A percentile compares a stretch with the other conserved stretches of the same genome.
phyloP scores from a whole-genome alignment of 2,329 filamentous ascomycete genomes.

The Xylaria sp. region DNA sequence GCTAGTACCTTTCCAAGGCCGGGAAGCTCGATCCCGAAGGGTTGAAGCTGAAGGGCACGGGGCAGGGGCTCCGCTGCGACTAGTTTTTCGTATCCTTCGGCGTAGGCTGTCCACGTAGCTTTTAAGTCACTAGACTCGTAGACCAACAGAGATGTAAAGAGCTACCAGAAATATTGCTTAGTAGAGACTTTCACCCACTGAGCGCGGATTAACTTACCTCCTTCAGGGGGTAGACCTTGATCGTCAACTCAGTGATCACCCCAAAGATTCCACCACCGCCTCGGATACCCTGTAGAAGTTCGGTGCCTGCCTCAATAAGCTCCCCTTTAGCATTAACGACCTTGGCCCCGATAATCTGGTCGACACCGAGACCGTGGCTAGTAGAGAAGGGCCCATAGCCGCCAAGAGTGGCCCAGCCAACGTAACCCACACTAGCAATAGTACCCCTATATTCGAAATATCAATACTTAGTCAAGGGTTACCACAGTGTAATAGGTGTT shows the following conservation, averaged over 20 bases:
- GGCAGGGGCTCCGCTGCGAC: constrained; percentile 10
- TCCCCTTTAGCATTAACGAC: constrained; percentile 53
- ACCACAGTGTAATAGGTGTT: too few species aligned
- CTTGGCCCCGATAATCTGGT: constrained; percentile 53
- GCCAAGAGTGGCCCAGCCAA: constrained; percentile 51
- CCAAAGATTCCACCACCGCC: constrained; percentile 55
- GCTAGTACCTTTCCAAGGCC: constrained; percentile 45
- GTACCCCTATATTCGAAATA: constrained; percentile 34
- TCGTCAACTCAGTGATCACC: constrained; percentile 53
- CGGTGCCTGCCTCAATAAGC: constrained; percentile 52
- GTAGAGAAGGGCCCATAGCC: constrained; percentile 50
- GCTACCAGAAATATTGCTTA: not conserved
- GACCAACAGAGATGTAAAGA: constrained; percentile 40
- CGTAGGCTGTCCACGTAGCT: constrained; percentile 25
- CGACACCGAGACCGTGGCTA: constrained; percentile 51
- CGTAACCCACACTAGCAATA: constrained; percentile 48
- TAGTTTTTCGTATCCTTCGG: constrained; percentile 34
- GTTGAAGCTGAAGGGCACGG: constrained; percentile 40
- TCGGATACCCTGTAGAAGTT: constrained; percentile 52
- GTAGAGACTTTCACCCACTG: not conserved
- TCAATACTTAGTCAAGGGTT: too few species aligned
- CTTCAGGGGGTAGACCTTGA: constrained; percentile 53
- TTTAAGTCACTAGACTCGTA: constrained; percentile 49
- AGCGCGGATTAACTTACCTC: constrained; percentile 40
- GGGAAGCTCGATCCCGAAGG: constrained; percentile 48